A percentile compares a stretch with the other conserved stretches of the same genome.
Conservation (phyloP, 371 early-diverging fungal genomes). For the Apophysomyces variabilis region DNA sequence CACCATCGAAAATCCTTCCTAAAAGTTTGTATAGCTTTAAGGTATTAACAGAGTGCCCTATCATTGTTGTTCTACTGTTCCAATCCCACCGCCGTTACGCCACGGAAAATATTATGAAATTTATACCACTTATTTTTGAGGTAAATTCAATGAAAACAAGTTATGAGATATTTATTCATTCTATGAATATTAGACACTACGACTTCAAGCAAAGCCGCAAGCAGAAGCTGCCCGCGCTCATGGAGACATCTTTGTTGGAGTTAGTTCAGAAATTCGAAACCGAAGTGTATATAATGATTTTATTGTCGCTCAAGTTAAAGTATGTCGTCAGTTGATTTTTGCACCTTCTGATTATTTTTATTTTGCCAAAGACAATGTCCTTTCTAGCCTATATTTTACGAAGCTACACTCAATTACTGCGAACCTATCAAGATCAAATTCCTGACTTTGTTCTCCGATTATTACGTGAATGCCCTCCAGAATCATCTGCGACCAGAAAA, state of each 20-base stretch:
- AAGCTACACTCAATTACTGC: conserved; percentile 70
- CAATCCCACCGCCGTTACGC: conserved; percentile 86
- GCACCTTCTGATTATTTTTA: not conserved
- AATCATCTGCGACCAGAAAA: conserved; percentile 91
- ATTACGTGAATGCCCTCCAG: conserved; percentile 92
- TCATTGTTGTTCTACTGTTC: conserved; percentile 95
- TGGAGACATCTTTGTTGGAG: conserved; percentile 80
- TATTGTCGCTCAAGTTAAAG: conserved; percentile 90
- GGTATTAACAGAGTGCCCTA: conserved; percentile 96
- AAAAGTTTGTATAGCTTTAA: conserved; percentile 91
- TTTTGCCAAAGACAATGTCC: conserved; percentile 81
- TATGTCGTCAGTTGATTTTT: conserved; percentile 20
- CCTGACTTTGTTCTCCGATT: conserved; percentile 89
- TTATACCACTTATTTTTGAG: conserved; percentile 89
- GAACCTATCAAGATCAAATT: conserved; percentile 80
- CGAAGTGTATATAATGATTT: conserved; percentile 79
- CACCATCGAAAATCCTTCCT: conserved; percentile 68
- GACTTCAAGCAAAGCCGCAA: conserved; percentile 82
- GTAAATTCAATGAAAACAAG: conserved; percentile 41
- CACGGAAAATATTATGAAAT: conserved; percentile 76
- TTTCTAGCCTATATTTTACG: conserved; percentile 95
- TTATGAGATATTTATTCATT: not conserved
- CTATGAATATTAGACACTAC: conserved; percentile 60
- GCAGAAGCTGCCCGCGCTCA: conserved; percentile 70
- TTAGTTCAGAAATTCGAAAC: conserved; percentile 79